Evolutionary conservation across 2,329 filamentous ascomycete species (phyloP).

Genomic region (Akanthomyces dipterigenus): DNA sequence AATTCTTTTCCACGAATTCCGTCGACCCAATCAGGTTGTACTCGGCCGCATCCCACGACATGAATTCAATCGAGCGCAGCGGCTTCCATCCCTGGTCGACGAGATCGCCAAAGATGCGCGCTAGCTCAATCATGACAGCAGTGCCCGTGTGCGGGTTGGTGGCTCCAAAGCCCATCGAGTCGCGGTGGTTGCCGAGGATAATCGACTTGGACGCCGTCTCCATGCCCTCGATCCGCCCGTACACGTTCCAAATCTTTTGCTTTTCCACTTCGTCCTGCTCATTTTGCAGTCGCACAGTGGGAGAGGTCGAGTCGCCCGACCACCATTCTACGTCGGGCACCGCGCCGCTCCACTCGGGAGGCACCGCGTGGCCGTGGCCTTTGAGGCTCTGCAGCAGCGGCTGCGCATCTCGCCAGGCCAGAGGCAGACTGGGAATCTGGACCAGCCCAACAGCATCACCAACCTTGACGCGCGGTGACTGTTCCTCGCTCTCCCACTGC

Average conservation of each 20-base stretch:
- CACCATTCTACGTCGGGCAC: constrained; percentile 79
- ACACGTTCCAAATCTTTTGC: constrained; percentile 87
- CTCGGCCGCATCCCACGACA: constrained; percentile 90
- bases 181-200: constrained; percentile 87
- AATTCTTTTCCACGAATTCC: constrained; percentile 84
- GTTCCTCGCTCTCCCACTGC: constrained; percentile 68
- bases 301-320: constrained; percentile 70
- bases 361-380: constrained; percentile 64
- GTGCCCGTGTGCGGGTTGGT: constrained; percentile 82
- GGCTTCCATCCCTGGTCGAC: constrained; percentile 77
- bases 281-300: constrained; percentile 76
- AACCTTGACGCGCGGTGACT: constrained; percentile 58
- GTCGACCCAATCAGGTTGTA: constrained; percentile 94
- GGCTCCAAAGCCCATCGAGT: constrained; percentile 86
- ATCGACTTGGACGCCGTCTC: constrained; percentile 79
- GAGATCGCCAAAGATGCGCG: constrained; percentile 76
- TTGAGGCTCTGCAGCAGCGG: constrained; percentile 68
- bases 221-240: constrained; percentile 75
- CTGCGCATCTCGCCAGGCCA: constrained; percentile 86
- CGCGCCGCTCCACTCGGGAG: constrained; percentile 66
- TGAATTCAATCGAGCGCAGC: constrained; percentile 90
- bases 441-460: constrained; percentile 67
- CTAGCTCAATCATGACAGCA: constrained; percentile 83
- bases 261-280: constrained; percentile 75
- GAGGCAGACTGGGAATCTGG: constrained; percentile 81